Evolutionary conservation across 176 grass and related monocot genomes (phyloP), one percentile per base, ranked within the genome.

Genomic region (Eremochloa ophiuroides): DNA sequence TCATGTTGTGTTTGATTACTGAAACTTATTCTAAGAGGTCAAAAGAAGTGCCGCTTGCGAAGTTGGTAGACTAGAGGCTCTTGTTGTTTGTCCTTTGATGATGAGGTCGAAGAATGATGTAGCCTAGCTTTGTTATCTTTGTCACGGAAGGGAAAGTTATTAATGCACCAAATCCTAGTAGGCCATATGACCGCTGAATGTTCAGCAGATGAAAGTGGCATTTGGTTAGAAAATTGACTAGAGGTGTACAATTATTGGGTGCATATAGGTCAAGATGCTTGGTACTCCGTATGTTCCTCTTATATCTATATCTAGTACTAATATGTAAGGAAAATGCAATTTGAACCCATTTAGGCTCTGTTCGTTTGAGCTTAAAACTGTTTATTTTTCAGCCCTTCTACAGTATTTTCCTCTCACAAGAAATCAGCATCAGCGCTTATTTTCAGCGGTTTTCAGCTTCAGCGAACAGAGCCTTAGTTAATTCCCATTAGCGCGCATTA

Each of bases 221-320:
- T 80, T 75, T 75, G 60, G 20, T 74, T 86, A 43, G 44, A 80
- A 86, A 86, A 75, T 44, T 66, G 33, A 66, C 60, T 73, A 35
- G 3, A 79, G 13, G 55, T 17, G 55, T 16, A 4, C 31, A 78
- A 50, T 38, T 28, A 27, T 48, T 26, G n/a, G 10, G n/a, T 28
- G 25, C 10, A 25, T 75, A 7, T 8, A 7, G 13, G 7, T 75
- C 71, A 83, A 56, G 35, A 14, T 23, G 16, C 47, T 42, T 43
- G 26, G 22, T 56, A n/a, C n/a, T n/a, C n/a, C n/a, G n/a, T n/a
- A 3, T 42, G 10, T 69, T 77, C 39, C 25, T 77, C 40, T 26
- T 67, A n/a, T n/a, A 22, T 38, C 29, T 7, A 43, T n/a, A n/a
- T 50, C 13, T 53, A 9, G 16, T 26, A 29, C 29, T 48, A 26